Base-by-base conservation (phyloP, 495 filamentous ascomycete genomes). In the Aspergillus steynii region DNA sequence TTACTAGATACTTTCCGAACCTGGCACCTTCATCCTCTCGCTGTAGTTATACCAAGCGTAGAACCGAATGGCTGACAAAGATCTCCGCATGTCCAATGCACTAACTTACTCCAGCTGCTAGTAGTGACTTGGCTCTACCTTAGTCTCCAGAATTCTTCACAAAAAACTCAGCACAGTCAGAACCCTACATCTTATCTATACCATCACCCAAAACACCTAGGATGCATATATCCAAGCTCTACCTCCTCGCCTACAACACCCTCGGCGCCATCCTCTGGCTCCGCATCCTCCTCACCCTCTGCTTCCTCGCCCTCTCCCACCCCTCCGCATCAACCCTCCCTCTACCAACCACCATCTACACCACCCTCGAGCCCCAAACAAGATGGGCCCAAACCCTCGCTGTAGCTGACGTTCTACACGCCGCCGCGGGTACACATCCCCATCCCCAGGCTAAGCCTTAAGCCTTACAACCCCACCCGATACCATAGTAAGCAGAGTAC, bases 161-260 rank as follows among this genome's bases (percentile, higher is more conserved):
- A 8, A 42, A 14, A 42, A 34, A 7, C 20, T 20, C 20, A 20
- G 20, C 20, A 20, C 20, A 20, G 20, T 20, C 20, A 20, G 20
- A 20, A 20, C 20, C 20, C 20, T 20, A 20, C 20, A 20, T 20
- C 20, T 51, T 20, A 14, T 51, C 49, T 20, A 51, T 26, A 26
- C 49, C 49, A 12, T 49, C 54, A 55, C 8, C 59, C 29, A n/a
- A 31, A 47, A 12, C 53, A 20, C 63, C 60, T n/a, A 32, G 50
- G 31, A 5, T 42, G 29, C 49, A 55, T 5, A 8, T 15, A 14
- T 42, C 37, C 37, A 59, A 42, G 34, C 34, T 46, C 53, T 92
- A 92, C 73, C 84, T 94, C 28, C 78, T 89, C 66, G 65, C 82
- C 64, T 96, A 94, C 82, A 96, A 94, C 72, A 73, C 83, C 65